Evolutionary conservation across 768 basidiomycete genomes (phyloP).

Genomic region (Terana coerulea): DNA sequence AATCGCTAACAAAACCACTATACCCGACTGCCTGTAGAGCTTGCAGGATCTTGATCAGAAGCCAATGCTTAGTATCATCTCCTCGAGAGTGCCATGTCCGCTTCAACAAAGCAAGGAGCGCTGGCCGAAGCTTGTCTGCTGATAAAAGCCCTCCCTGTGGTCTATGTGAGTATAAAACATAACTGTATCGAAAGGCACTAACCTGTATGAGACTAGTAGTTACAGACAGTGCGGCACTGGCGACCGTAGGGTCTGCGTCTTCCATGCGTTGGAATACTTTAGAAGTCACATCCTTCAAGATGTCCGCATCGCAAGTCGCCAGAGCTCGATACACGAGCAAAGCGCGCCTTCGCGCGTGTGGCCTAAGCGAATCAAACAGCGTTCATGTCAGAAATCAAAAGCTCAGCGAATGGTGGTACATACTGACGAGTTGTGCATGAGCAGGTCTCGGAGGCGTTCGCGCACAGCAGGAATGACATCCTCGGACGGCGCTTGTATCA

Average conservation of each 20-base stretch:
- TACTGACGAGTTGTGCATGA: conserved; percentile 77
- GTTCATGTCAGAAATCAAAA: conserved; percentile 2
- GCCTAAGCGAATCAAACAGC: conserved; percentile 32
- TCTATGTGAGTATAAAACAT: neutral
- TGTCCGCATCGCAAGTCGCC: conserved; percentile 40
- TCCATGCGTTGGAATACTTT: conserved; percentile 38
- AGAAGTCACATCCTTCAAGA: conserved; percentile 40
- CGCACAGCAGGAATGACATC: conserved; percentile 78
- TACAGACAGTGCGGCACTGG: conserved; percentile 41
- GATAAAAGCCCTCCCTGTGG: conserved; percentile 16
- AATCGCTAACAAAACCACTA: neutral
- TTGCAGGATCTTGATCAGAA: conserved; percentile 17
- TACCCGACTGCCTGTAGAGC: conserved; percentile 14
- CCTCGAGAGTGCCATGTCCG: conserved; percentile 15
- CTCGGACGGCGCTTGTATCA: conserved; percentile 57
- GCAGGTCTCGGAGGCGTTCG: conserved; percentile 55
- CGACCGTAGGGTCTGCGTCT: conserved; percentile 43
- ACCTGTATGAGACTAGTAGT: conserved; percentile 27
- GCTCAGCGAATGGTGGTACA: conserved; percentile 22
- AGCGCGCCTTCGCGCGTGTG: conserved; percentile 57
- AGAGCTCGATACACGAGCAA: conserved; percentile 56
- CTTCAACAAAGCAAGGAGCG: conserved; percentile 10
- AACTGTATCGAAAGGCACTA: conserved; percentile 6
- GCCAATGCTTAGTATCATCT: neutral
- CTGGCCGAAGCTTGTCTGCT: conserved; percentile 15